These are phyloP conservation scores for Rhipidocladum racemiflorum DNA, from an alignment of 176 grass and related monocot species.

Conservation along the genomic window DNA sequence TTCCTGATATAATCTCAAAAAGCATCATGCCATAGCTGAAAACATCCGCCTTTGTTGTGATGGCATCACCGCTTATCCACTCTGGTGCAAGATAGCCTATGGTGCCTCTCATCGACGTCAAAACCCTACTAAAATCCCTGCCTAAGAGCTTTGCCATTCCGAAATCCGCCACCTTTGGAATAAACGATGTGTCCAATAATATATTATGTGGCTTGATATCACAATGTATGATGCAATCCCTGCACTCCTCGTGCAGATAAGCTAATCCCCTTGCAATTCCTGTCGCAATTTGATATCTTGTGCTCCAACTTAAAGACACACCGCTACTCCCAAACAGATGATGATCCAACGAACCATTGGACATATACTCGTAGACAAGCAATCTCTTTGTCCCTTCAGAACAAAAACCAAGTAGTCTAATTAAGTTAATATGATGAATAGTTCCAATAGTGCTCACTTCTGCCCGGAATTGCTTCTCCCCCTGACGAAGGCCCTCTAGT, in stretches of 20 bases:
- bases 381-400: conserved; percentile 39
- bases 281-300: conserved; percentile 28
- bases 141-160: conserved; percentile 38
- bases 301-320: conserved; percentile 24
- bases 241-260: conserved; percentile 47
- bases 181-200: conserved; percentile 30
- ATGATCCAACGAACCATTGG: conserved; percentile 35
- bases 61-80: conserved; percentile 39
- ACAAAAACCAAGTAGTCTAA: conserved; percentile 42
- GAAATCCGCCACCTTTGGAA: conserved; percentile 38
- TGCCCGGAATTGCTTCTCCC: conserved; percentile 58
- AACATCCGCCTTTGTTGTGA: conserved; percentile 41
- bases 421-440: conserved; percentile 53
- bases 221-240: conserved; percentile 53
- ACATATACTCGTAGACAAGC: conserved; percentile 51
- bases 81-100: conserved; percentile 43
- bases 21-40: conserved; percentile 50
- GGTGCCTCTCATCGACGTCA: conserved; percentile 37
- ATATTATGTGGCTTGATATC: conserved; percentile 55
- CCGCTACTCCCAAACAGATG: conserved; percentile 22
- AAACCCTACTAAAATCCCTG: conserved; percentile 30
- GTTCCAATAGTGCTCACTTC: conserved; percentile 54
- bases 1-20: conserved; percentile 39
- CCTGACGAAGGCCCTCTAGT: conserved; percentile 42
- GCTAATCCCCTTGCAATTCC: conserved; percentile 41